phyloP scores from a whole-genome alignment of 164 flowering plant genomes.

The Warburgia ugandensis region DNA sequence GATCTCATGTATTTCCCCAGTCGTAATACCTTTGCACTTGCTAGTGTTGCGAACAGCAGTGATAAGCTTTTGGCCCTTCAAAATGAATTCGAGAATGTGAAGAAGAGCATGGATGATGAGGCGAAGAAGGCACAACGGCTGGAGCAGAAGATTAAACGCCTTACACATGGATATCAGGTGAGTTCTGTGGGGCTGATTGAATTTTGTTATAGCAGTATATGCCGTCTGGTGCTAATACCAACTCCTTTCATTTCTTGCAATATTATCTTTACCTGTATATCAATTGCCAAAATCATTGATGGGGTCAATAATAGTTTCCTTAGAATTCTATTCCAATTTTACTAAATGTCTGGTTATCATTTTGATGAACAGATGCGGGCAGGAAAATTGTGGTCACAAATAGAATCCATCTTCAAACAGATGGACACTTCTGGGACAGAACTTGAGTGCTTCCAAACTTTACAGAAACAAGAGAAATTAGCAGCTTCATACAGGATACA shows the following conservation, averaged over 20 bases:
- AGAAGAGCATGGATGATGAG: conserved; percentile 75
- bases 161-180: conserved; percentile 90
- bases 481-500: conserved; percentile 71
- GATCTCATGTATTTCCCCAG: conserved; percentile 92
- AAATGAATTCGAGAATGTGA: conserved; percentile 76
- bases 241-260: neutral
- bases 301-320: too few relatives aligned
- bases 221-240: neutral
- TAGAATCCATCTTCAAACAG: conserved; percentile 78
- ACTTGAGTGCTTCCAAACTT: conserved; percentile 80
- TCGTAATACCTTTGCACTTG: conserved; percentile 79
- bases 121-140: conserved; percentile 68
- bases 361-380: conserved; percentile 48
- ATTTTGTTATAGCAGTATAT: too few relatives aligned
- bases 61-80: conserved; percentile 86
- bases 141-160: conserved; percentile 71
- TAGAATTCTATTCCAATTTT: neutral
- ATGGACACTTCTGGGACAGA: conserved; percentile 89
- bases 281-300: too few relatives aligned
- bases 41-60: conserved; percentile 82
- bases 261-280: neutral
- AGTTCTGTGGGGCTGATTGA: neutral
- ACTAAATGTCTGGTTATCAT: conserved; percentile 1
- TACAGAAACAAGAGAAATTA: conserved; percentile 74
- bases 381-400: conserved; percentile 61